phyloP scores from a whole-genome alignment of 805 yeast genomes.

The Candida oleophila region DNA sequence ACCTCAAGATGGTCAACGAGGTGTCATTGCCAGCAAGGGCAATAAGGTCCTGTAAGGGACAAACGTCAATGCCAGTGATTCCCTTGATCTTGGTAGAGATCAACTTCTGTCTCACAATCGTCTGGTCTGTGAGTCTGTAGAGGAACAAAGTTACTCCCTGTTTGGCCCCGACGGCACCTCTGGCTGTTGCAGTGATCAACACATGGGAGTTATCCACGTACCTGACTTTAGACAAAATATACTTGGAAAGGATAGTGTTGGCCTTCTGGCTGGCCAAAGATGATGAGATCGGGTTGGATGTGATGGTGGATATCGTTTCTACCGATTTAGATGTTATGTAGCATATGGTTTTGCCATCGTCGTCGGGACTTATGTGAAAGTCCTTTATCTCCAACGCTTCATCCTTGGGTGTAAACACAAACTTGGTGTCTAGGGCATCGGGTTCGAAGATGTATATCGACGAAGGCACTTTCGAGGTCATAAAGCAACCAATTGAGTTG shows the following conservation, averaged over 20 bases:
- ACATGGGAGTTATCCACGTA: slow-evolving; percentile 35
- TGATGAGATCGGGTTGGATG: slow-evolving; percentile 39
- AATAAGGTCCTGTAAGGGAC: slow-evolving; percentile 41
- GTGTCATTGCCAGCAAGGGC: slow-evolving; percentile 67
- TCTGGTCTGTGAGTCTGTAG: slow-evolving; percentile 42
- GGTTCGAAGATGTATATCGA: slow-evolving; percentile 60
- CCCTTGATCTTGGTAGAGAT: slow-evolving; percentile 53
- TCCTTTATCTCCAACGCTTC: slow-evolving; percentile 56
- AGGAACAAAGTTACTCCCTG: slow-evolving; percentile 41
- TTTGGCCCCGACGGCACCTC: slow-evolving; percentile 17
- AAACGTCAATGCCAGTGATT: slow-evolving; percentile 50
- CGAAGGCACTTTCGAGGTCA: slow-evolving; percentile 68
- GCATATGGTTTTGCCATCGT: slow-evolving; percentile 60
- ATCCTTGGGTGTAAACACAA: slow-evolving; percentile 51
- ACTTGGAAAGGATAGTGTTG: slow-evolving; percentile 20
- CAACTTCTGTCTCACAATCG: slow-evolving; percentile 40
- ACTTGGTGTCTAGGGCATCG: slow-evolving; percentile 50
- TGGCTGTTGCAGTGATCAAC: slow-evolving; percentile 30
- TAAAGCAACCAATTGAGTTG: slow-evolving; percentile 63
- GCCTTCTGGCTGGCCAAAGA: slow-evolving; percentile 18
- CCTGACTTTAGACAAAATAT: slow-evolving; percentile 42
- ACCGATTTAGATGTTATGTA: slow-evolving; percentile 58
- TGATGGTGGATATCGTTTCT: slow-evolving; percentile 48
- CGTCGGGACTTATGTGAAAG: slow-evolving; percentile 56
- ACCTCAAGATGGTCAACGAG: slow-evolving; percentile 57